Conservation (phyloP, 2,329 filamentous ascomycete species). For the Nemania sp. region DNA sequence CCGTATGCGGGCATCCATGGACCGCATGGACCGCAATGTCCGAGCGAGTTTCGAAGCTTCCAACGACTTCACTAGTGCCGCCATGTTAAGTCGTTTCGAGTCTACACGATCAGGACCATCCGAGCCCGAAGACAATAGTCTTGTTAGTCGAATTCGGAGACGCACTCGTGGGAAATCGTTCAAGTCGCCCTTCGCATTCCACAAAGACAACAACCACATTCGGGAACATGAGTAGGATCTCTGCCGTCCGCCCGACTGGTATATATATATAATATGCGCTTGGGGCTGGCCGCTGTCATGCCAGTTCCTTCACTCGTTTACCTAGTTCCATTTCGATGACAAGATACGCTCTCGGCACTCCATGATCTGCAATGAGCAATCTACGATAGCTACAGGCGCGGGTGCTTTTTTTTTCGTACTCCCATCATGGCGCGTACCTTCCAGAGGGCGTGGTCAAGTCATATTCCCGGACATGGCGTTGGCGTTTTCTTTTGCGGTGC, state of each 20-base stretch:
- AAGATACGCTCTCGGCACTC: constrained; percentile 29
- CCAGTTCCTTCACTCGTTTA: background rate
- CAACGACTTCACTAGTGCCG: constrained; percentile 89
- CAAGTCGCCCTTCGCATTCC: constrained; percentile 40
- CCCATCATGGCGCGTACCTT: constrained; percentile 15
- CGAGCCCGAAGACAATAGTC: constrained; percentile 31
- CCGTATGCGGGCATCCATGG: constrained; percentile 83
- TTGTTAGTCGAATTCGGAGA: constrained; percentile 40
- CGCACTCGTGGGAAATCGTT: constrained; percentile 44
- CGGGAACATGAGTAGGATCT: constrained; percentile 38
- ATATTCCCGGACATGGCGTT: constrained; percentile 35
- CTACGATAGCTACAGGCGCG: constrained; percentile 34
- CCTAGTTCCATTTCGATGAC: constrained; percentile 31
- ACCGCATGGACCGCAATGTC: constrained; percentile 59
- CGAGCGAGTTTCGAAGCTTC: constrained; percentile 84
- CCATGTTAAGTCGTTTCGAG: constrained; percentile 82
- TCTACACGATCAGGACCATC: constrained; percentile 60
- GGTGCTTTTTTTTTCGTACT: constrained; percentile 16
- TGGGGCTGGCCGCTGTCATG: background rate
- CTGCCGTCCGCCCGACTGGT: background rate
- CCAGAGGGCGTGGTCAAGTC: constrained; percentile 6
- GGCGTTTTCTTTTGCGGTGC: constrained; percentile 34
- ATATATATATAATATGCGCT: background rate
- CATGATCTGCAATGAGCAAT: constrained; percentile 37
- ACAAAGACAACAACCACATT: constrained; percentile 38